Evolutionary conservation across 2,329 filamentous ascomycete species (phyloP), one percentile per base, ranked within the genome.

Genomic region (Coniochaeta sp.): DNA sequence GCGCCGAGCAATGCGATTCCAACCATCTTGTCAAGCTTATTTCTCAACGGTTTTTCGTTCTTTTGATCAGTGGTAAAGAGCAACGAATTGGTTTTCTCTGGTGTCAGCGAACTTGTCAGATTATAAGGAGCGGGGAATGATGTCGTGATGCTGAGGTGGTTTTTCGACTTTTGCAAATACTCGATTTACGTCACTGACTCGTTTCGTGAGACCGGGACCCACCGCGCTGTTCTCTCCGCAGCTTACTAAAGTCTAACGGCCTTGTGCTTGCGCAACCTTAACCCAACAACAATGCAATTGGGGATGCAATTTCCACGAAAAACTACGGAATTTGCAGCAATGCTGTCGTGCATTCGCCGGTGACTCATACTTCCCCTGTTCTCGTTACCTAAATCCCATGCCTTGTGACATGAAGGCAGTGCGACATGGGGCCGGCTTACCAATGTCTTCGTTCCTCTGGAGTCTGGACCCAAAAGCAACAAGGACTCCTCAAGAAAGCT

Each of bases 1-100:
- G 71, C 72, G 38, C 72, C 72, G 34, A 73, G 65, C 1, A 73
- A 61, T 26, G 72, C 72, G 58, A 73, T 67, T 58, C 70, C 69
- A 52, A 68, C 55, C 67, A 67, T 70, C 38, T 62, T 70, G 24
- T 40, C 16, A 40, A 36, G 26, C 16, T 26, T 19, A 16, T 2
- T 44, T 19, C 22, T 44, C n/a, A n/a, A n/a, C n/a, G n/a, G n/a
- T n/a, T n/a, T n/a, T 19, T 6, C 6, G 31, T 9, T 36, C 11
- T 36, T 36, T 36, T 14, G 14, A 36, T 36, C n/a, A 40, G 38
- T 4, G 38, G 38, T n/a, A 40, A 7, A 9, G 38, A n/a, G 4
- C 6, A 31, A 31, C 11, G 14, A 7, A 36, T 12, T 14, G 12
- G 3, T 36, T 36, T 40, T 17, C 17, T n/a, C 9, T 19, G 16